Evolutionary conservation across 2,329 filamentous ascomycete species (phyloP).

Genomic region (Aspergillus proliferans): DNA sequence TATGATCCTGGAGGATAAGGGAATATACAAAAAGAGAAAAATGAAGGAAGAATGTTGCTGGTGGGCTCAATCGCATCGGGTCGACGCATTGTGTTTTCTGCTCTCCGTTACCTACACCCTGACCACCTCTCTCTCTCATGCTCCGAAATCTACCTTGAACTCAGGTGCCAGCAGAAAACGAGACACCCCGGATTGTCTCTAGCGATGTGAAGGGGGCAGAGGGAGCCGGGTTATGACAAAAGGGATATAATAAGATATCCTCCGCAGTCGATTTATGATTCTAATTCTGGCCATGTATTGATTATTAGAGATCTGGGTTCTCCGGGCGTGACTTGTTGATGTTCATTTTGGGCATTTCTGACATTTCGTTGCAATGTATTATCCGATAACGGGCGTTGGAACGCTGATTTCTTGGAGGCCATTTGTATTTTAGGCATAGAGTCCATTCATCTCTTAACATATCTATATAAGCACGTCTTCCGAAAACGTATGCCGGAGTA

Average conservation of each 20-base stretch:
- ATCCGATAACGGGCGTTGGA: constrained; percentile 15
- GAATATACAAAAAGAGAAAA: not conserved
- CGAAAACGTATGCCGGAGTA: no score
- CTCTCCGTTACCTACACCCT: constrained; percentile 3
- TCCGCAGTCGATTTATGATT: constrained; percentile 1
- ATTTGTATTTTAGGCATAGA: constrained; percentile 9
- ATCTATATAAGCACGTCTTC: not conserved
- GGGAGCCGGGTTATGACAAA: not conserved
- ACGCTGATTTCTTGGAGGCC: constrained; percentile 11
- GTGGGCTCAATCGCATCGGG: not conserved
- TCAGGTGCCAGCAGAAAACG: no score
- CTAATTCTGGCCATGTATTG: not conserved
- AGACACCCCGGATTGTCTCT: not conserved
- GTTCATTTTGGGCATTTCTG: no score
- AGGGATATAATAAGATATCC: not conserved
- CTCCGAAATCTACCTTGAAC: not conserved
- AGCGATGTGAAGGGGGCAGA: not conserved
- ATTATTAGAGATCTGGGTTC: not conserved
- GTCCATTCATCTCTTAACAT: not conserved
- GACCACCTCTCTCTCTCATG: not conserved
- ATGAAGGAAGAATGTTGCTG: not conserved
- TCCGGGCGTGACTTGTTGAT: no score
- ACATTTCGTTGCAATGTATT: constrained; percentile 5
- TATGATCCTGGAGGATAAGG: not conserved
- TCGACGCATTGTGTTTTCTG: not conserved